A percentile compares a stretch with the other conserved stretches of the same genome.
Conservation (phyloP, 2,329 filamentous ascomycete genomes). For the Alternaria arbusti region DNA sequence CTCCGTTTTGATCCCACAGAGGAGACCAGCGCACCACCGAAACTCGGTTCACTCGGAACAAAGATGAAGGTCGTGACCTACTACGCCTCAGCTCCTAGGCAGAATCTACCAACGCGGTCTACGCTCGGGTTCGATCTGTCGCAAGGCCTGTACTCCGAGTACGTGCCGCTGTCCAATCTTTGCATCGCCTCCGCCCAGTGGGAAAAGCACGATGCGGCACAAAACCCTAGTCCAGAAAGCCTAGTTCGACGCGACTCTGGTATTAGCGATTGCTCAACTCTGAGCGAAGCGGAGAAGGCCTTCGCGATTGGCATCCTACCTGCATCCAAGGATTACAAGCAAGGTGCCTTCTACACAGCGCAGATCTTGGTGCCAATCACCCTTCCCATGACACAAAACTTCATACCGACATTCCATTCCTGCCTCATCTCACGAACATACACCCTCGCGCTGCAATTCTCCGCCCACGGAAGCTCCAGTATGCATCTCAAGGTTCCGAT, state of each 20-base stretch:
- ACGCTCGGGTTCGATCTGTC: constrained; percentile 53
- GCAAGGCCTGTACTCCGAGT: constrained; percentile 61
- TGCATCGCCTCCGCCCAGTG: constrained; percentile 65
- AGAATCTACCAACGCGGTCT: constrained; percentile 56
- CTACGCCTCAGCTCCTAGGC: constrained; percentile 60
- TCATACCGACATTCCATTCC: constrained; percentile 72
- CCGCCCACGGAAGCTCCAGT: constrained; percentile 49
- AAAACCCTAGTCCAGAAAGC: constrained; percentile 35
- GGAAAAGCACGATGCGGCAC: constrained; percentile 54
- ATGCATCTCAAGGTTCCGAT: constrained; percentile 54
- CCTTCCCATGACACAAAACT: constrained; percentile 65
- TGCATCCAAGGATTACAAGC: constrained; percentile 52
- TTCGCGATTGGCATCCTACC: constrained; percentile 41
- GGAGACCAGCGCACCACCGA: constrained; percentile 58
- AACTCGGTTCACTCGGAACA: constrained; percentile 58
- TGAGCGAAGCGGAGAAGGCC: constrained; percentile 14
- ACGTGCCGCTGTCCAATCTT: constrained; percentile 60
- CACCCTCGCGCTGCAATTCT: constrained; percentile 64
- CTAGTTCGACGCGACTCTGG: constrained; percentile 51
- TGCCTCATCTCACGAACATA: constrained; percentile 72
- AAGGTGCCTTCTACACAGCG: constrained; percentile 64
- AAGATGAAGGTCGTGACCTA: constrained; percentile 66
- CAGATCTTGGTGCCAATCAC: constrained; percentile 68
- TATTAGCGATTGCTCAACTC: constrained; percentile 43
- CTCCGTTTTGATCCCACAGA: constrained; percentile 67